Percentiles rank a stretch among this genome's conserved stretches.
Evolutionary conservation across 768 basidiomycete species (phyloP).

Genomic region (Clitopilus passeckerianus): DNA sequence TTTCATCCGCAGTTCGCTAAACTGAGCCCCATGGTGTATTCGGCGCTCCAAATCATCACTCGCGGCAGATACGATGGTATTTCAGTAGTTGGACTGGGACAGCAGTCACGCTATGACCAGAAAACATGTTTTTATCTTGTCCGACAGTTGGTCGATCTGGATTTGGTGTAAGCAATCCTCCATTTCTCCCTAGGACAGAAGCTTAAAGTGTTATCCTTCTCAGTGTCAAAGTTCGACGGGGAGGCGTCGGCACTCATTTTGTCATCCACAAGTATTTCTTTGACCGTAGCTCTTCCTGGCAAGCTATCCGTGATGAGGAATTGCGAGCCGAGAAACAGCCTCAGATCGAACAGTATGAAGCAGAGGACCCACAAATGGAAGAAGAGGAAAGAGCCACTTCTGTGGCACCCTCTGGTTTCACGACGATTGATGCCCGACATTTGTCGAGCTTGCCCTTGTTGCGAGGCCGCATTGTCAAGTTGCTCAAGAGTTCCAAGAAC

Average conservation of each 20-base stretch:
- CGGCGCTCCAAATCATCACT: constrained; percentile 79
- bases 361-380: constrained; percentile 18
- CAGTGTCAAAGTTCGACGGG: constrained; percentile 74
- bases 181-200: not conserved
- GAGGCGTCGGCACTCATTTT: constrained; percentile 72
- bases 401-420: constrained; percentile 43
- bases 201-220: constrained; percentile 2
- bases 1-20: constrained; percentile 54
- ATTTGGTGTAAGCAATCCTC: constrained; percentile 53
- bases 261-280: constrained; percentile 84
- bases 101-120: constrained; percentile 78
- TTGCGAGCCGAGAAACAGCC: constrained; percentile 34
- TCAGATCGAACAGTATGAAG: constrained; percentile 5
- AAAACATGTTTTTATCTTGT: constrained; percentile 89
- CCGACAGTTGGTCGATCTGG: constrained; percentile 67
- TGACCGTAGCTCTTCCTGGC: constrained; percentile 71
- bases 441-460: constrained; percentile 72
- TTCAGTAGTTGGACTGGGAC: constrained; percentile 73
- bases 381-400: constrained; percentile 30
- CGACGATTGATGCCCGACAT: constrained; percentile 73
- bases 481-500: constrained; percentile 68
- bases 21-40: constrained; percentile 82
- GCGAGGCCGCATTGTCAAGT: constrained; percentile 62
- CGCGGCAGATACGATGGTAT: constrained; percentile 74
- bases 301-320: constrained; percentile 70